Conservation (phyloP, 441 rosid genomes). For the Erysimum cheiri region DNA sequence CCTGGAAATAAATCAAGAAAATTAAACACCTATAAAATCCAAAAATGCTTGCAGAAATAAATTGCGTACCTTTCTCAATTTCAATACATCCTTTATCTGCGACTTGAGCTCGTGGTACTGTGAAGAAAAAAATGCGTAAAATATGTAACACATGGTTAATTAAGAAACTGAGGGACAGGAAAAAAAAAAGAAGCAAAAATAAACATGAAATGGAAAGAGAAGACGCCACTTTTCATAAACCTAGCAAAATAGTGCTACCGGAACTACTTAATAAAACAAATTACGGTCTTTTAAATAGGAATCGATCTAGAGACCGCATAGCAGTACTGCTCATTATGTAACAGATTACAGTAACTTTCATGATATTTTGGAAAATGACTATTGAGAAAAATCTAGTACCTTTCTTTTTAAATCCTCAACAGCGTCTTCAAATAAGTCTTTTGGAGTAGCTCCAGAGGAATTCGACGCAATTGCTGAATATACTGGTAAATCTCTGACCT, state of each 20-base stretch:
- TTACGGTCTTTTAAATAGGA: background rate
- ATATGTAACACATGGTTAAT: constrained; percentile 24
- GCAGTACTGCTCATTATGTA: constrained; percentile 18
- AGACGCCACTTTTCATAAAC: constrained; percentile 22
- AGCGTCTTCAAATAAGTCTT: constrained; percentile 75
- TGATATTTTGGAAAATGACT: constrained; percentile 1
- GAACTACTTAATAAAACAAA: constrained; percentile 22
- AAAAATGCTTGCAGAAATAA: constrained; percentile 21
- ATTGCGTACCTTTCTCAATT: constrained; percentile 57
- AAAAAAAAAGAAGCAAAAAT: background rate
- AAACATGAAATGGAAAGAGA: constrained; percentile 16
- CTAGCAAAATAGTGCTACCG: constrained; percentile 18
- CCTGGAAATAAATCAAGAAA: constrained; percentile 49
- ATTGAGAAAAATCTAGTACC: constrained; percentile 43
- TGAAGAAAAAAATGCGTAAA: constrained; percentile 26
- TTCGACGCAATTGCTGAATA: constrained; percentile 66
- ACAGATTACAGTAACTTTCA: constrained; percentile 10
- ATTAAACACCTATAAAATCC: constrained; percentile 29
- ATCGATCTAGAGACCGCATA: constrained; percentile 1
- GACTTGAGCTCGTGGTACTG: constrained; percentile 70
- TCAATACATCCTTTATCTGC: constrained; percentile 64
- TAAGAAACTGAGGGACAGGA: constrained; percentile 10
- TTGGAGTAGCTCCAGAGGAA: constrained; percentile 70
- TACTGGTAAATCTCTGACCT: constrained; percentile 69
- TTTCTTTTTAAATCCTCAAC: constrained; percentile 69